Conservation (phyloP, 192 early-diverging fungal genomes). For the Funneliformis mosseae region DNA sequence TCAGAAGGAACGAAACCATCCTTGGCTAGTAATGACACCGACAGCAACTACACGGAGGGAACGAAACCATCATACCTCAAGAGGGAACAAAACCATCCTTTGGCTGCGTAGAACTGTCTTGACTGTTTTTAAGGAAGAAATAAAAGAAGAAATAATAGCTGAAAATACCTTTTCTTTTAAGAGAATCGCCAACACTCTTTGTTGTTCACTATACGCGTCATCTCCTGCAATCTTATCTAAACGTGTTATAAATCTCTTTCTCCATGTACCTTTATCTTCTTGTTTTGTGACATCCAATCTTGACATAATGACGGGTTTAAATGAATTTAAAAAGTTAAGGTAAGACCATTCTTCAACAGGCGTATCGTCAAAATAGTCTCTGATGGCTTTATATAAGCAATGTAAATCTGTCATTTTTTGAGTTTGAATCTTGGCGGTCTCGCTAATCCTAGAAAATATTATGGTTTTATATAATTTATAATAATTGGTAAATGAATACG, state of each 20-base stretch:
- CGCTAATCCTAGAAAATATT: no score
- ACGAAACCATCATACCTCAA: no score
- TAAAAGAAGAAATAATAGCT: no score
- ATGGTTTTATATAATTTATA: no score
- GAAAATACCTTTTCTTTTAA: neutral
- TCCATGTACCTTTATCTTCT: constrained; percentile 19
- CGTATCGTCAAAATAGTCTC: constrained; percentile 11
- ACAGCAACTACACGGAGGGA: no score
- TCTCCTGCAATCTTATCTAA: constrained; percentile 17
- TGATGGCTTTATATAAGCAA: constrained; percentile 4
- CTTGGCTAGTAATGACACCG: no score
- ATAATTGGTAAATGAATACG: no score
- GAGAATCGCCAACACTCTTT: neutral
- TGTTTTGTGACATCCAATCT: neutral
- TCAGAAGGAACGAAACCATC: no score
- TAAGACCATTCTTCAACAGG: constrained; percentile 25
- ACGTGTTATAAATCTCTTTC: constrained; percentile 18
- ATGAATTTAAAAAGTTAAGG: constrained; percentile 4
- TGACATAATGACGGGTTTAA: constrained; percentile 19
- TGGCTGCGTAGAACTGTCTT: no score
- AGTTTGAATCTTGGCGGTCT: no score
- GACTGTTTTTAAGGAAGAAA: no score
- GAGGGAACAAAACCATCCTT: no score
- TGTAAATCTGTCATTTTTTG: constrained; percentile 15
- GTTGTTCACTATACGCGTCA: neutral